phyloP scores from a whole-genome alignment of 1,284 basidiomycete species.

The Leccinum fuscescens region DNA sequence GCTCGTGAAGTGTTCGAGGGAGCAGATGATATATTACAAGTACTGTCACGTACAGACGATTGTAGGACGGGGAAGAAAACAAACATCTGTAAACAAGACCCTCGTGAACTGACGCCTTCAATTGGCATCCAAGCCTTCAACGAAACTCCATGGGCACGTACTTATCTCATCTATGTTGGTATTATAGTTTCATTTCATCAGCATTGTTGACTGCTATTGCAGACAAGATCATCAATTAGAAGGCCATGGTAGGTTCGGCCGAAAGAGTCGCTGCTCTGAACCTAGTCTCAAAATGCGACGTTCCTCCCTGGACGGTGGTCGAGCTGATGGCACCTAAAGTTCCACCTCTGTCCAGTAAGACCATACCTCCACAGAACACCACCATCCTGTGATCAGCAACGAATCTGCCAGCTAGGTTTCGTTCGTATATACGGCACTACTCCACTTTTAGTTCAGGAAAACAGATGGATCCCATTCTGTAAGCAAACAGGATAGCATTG shows the following conservation, averaged over 20 bases:
- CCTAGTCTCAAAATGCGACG: too few relatives aligned
- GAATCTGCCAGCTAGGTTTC: too few relatives aligned
- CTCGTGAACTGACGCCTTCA: not conserved
- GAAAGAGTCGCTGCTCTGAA: not conserved
- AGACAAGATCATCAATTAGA: not conserved
- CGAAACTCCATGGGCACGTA: not conserved
- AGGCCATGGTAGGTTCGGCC: not conserved
- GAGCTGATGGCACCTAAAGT: too few relatives aligned
- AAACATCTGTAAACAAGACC: slow-evolving; percentile 6
- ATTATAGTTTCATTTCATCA: not conserved
- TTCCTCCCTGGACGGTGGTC: not conserved
- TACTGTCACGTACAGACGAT: not conserved
- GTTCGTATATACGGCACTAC: too few relatives aligned
- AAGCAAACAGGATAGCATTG: too few relatives aligned
- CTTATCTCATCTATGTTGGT: not conserved
- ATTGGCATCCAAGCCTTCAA: not conserved
- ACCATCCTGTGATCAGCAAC: too few relatives aligned
- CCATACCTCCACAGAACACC: too few relatives aligned
- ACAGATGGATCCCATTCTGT: too few relatives aligned
- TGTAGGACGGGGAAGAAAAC: not conserved
- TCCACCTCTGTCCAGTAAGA: too few relatives aligned
- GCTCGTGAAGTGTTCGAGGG: not conserved
- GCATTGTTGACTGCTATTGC: not conserved
- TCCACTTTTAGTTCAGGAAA: too few relatives aligned
- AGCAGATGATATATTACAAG: slow-evolving; percentile 6